Evolutionary conservation across 75 land plant species (phyloP), one percentile per base, ranked within the genome.

Genomic region (Cryptomeria japonica): DNA sequence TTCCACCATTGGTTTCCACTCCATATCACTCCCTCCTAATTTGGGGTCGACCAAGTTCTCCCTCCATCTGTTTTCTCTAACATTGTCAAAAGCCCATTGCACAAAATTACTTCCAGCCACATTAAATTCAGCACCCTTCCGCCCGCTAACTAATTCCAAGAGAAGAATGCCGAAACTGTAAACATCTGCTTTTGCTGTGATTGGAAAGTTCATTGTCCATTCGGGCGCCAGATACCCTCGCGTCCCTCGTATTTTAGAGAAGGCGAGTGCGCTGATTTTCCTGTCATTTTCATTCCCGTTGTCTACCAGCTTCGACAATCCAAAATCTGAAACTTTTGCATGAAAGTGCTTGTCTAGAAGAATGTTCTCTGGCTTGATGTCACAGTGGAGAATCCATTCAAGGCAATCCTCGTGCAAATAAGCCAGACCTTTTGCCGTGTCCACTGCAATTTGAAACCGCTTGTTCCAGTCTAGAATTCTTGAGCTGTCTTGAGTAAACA

Each of bases 161-260:
- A 44, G 47, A 0, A 44, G 47, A 44, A 44, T 7, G 7, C 47
- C 47, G 47, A 44, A 44, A 44, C 47, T 44, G 47, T 44, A 44
- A 44, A 44, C 47, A 8, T 44, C 47, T 44, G 47, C 47, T 8
- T 44, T 44, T 6, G 47, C 47, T 7, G 47, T 44, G 47, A 44
- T 44, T 44, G 47, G 47, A 44, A 87, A 88, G 37, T 32, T 55
- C 19, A 80, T 86, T 3, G 89, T 70, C 93, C 93, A 92, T 58
- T 95, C 97, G 5, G 95, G 95, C 32, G 97, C 47, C 47, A 44
- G 47, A 44, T 95, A 95, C 61, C 96, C 97, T 3, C 90, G 92
- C 9, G 94, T 94, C 42, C 96, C 97, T 37, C 96, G 84, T 25
- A 91, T 89, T n/a, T 87, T 53, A 4, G 95, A 89, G 90, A 96